phyloP scores from a whole-genome alignment of 495 filamentous ascomycete species.

The Tuber umbilicatum region DNA sequence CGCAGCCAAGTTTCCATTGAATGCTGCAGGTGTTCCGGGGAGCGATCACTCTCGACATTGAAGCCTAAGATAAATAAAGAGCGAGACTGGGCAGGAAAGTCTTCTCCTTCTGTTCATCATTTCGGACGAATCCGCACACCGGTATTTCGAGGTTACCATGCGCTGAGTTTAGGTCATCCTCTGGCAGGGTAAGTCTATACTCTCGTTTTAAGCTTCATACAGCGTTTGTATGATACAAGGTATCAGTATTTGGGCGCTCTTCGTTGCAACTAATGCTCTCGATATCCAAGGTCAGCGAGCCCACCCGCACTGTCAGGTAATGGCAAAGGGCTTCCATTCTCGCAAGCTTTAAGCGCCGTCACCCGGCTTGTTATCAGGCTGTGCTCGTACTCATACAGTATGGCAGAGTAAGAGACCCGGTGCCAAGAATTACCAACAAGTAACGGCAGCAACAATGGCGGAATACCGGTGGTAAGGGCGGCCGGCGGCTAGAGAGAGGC shows the following conservation, averaged over 20 bases:
- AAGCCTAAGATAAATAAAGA: not conserved
- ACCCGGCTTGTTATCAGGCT: not conserved
- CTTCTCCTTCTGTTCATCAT: not conserved
- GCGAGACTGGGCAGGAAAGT: not conserved
- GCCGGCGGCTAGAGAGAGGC: not conserved
- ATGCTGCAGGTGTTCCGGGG: not conserved
- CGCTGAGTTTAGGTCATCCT: not conserved
- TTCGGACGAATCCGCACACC: not conserved
- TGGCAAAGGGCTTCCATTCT: not conserved
- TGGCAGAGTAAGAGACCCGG: not conserved
- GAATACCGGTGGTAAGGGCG: not conserved
- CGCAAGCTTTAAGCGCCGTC: not conserved
- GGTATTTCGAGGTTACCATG: not conserved
- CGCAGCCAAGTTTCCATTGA: not conserved
- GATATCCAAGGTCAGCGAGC: too few species aligned
- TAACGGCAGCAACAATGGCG: not conserved
- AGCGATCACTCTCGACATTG: not conserved
- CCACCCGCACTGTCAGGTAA: not conserved
- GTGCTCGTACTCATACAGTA: not conserved
- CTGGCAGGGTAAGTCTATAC: not conserved
- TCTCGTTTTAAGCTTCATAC: not conserved
- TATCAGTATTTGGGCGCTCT: not conserved
- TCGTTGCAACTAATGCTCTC: too few species aligned
- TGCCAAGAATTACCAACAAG: not conserved
- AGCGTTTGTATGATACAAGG: too few species aligned